These are phyloP conservation scores for Oldenlandia corymbosa DNA, from an alignment of 257 asterid genomes.

Conservation along the genomic window DNA sequence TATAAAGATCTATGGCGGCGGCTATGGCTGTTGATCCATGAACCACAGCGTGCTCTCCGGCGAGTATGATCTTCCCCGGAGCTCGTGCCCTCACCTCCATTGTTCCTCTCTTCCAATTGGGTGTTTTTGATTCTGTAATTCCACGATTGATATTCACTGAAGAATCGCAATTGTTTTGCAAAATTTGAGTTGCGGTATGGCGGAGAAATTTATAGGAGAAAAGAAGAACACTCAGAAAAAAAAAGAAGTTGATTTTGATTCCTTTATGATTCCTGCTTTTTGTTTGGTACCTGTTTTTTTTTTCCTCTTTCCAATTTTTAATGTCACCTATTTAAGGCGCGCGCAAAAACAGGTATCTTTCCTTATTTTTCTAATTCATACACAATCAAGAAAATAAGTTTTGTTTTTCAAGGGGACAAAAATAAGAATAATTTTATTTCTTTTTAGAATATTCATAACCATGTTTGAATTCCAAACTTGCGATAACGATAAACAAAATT, in stretches of 20 bases:
- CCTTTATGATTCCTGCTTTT: constrained; percentile 10
- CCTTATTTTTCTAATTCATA: too few species aligned
- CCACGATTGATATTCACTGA: not conserved
- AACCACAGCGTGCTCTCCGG: constrained; percentile 98
- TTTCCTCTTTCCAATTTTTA: not conserved
- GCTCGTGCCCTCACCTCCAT: constrained; percentile 99
- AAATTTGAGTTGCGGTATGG: not conserved
- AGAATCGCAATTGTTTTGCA: not conserved
- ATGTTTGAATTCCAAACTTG: too few species aligned
- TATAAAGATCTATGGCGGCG: constrained; percentile 90
- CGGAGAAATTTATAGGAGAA: constrained; percentile 12
- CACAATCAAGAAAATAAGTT: too few species aligned
- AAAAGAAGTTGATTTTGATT: not conserved
- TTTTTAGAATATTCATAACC: too few species aligned
- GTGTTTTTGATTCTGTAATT: not conserved
- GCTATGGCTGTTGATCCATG: constrained; percentile 99
- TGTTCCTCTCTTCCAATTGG: not conserved
- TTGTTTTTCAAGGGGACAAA: too few species aligned
- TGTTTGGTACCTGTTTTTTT: not conserved
- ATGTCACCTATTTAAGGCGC: not conserved
- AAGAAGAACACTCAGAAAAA: too few species aligned
- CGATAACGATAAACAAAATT: too few species aligned
- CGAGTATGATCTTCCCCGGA: constrained; percentile 88
- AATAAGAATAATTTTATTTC: too few species aligned
- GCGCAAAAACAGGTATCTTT: not conserved